Percentiles rank a stretch among this genome's conserved stretches.
phyloP scores from a whole-genome alignment of 805 yeast species.

The Candida glaebosa region DNA sequence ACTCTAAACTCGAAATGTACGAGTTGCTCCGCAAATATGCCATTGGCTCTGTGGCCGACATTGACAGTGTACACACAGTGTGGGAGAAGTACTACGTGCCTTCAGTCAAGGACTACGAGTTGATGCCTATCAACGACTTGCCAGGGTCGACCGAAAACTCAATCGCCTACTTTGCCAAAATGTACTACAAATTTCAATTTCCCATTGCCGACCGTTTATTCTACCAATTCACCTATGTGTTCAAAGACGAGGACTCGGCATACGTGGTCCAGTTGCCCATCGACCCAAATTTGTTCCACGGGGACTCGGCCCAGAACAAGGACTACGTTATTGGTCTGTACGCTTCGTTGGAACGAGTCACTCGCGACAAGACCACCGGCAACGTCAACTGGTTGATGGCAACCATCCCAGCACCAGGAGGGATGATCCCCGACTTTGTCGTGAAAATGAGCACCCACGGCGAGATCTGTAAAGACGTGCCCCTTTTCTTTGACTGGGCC shows the following conservation, averaged over 20 bases:
- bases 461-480: constrained; percentile 40
- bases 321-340: constrained; percentile 28
- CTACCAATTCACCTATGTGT: constrained; percentile 32
- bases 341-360: constrained; percentile 33
- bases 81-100: constrained; percentile 35
- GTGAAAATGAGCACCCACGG: constrained; percentile 25
- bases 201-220: constrained; percentile 35
- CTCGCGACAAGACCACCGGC: constrained; percentile 15
- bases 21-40: not conserved
- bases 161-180: constrained; percentile 27
- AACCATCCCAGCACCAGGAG: constrained; percentile 38
- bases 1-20: not conserved
- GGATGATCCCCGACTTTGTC: constrained; percentile 36
- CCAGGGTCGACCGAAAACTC: constrained; percentile 12
- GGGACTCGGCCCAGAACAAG: constrained; percentile 10
- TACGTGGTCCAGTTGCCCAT: constrained; percentile 32
- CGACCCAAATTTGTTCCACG: constrained; percentile 17
- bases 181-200: constrained; percentile 32
- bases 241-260: constrained; percentile 15
- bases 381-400: constrained; percentile 36
- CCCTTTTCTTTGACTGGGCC: constrained; percentile 31
- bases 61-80: constrained; percentile 23
- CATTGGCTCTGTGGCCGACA: not conserved
- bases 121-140: constrained; percentile 14
- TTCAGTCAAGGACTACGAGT: constrained; percentile 24